A percentile compares a stretch with the other conserved stretches of the same genome.
These are phyloP conservation scores for Reutealis trisperma DNA, from an alignment of 345 rosid species.

Conservation along the genomic window DNA sequence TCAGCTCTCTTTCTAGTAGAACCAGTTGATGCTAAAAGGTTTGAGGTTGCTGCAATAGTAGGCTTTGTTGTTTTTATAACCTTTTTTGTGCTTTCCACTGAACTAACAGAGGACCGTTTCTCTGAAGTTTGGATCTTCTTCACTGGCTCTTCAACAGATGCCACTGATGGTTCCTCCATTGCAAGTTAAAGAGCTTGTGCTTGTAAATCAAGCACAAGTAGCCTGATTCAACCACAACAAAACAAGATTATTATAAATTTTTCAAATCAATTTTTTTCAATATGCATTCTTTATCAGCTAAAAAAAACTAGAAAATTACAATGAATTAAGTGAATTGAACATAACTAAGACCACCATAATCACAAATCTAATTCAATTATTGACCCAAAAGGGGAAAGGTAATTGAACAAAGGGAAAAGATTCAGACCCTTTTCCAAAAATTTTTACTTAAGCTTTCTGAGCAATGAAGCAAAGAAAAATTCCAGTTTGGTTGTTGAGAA, in stretches of 20 bases:
- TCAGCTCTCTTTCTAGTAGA: conserved; percentile 60
- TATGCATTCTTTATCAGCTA: not conserved
- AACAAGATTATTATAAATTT: conserved; percentile 20
- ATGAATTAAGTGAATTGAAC: not conserved
- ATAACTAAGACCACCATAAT: not conserved
- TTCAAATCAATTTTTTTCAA: not conserved
- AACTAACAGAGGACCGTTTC: conserved; percentile 38
- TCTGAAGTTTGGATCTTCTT: conserved; percentile 34
- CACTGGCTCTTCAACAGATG: conserved; percentile 39
- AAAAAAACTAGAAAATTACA: not conserved
- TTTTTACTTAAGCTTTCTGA: not conserved
- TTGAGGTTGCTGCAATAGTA: conserved; percentile 38
- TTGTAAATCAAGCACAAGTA: conserved; percentile 17
- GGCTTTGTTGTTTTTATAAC: conserved; percentile 38
- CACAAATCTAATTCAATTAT: not conserved
- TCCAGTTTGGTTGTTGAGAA: not conserved
- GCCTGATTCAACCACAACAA: conserved; percentile 31
- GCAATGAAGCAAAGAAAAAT: conserved; percentile 9
- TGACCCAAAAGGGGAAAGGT: not conserved
- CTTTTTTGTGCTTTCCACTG: conserved; percentile 41
- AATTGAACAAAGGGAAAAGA: conserved; percentile 1
- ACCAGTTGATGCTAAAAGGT: conserved; percentile 46
- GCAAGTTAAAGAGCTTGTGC: conserved; percentile 20
- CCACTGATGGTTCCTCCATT: conserved; percentile 64
- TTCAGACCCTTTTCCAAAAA: not conserved